Evolutionary conservation across 306 rosid genomes (phyloP), one percentile per base, ranked within the genome.

Genomic region (Vigna radiata): DNA sequence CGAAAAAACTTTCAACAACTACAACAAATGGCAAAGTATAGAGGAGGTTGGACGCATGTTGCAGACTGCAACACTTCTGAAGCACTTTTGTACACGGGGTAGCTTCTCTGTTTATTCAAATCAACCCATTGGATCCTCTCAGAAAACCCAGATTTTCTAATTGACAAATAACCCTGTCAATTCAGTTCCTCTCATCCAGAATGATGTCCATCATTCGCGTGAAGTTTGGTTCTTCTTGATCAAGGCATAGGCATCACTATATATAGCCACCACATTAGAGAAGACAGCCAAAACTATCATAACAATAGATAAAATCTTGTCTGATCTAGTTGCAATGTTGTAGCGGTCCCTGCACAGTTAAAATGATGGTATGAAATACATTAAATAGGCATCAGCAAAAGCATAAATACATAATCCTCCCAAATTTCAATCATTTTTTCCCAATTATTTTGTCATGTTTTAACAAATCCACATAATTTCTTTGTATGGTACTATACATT

Each of bases 241-340:
- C 93, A 93, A 81, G 19, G 89, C 90, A 83, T 87, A 93, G 54
- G 98, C 91, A 77, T 93, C 95, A 17, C 98, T 91, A 47, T 89
- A 93, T 77, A 93, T 89, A 47, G 98, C 98, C 84, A 93, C 89
- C 54, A 69, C 14, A 66, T 93, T 91, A 43, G 98, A 84, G 85
- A 91, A 87, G 59, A 93, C 90, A 41, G 98, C 98, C 29, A 93
- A 76, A 65, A 85, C 87, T 73, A 93, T 91, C 98, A 93, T 84
- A 50, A 84, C 56, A 16, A 88, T 46, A 10, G 86, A 76, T 60
- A 93, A 66, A 73, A 88, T 83, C 86, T 86, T 93, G 86, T 93
- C 97, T 75, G 87, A 75, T 83, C 76, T 88, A 0, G 97, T 93
- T 10, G 97, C 98, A 15, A 91, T 91, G 64, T 85, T 70, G 89